Base-by-base conservation (phyloP, 257 asterid species). In the Misopates orontium region DNA sequence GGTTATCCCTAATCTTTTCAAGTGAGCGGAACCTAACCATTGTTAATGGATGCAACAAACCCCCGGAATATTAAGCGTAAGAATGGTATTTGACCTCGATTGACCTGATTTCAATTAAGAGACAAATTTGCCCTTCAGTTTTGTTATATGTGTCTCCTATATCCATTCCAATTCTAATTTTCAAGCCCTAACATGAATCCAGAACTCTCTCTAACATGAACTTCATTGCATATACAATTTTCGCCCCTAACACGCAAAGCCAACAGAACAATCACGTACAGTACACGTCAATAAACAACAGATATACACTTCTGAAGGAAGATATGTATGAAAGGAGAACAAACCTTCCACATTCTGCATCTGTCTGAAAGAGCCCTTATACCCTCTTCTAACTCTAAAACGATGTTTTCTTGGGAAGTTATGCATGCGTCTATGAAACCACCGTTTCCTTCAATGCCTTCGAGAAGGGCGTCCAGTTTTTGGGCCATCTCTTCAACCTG, bases 401-500 rank as follows among this genome's bases (percentile, higher is more conserved):
- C 90, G 22, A 83, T 73, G 60, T 71, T 75, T 80, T 73, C 70
- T 76, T 80, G 96, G 48, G 74, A 70, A 65, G 83, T 67, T 58
- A 88, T 75, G 59, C 95, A 87, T 73, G 94, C 94, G 76, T 90
- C 96, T 67, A 39, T 66, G 73, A 87, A 90, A 63, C 99, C 99
- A 62, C 90, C 92, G 64, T 72, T 74, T 61, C 83, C 89, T 83
- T 82, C 95, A 66, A 93, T 88, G 57, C 66, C 85, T 80, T 93
- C 86, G 31, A 90, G 81, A 73, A 93, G 95, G 63, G 23, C 60
- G 74, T 93, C 96, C 79, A 93, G 71, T 70, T 82, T 75, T 45
- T 73, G 79, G 48, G 88, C 83, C 92, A 93, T 88, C 45, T 83
- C 97, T 74, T 84, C 96, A 75, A 84, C 97, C 99, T 91, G 85